Evolutionary conservation across 2,329 filamentous ascomycete species (phyloP).

Genomic region (Trichoderma guizhouense): DNA sequence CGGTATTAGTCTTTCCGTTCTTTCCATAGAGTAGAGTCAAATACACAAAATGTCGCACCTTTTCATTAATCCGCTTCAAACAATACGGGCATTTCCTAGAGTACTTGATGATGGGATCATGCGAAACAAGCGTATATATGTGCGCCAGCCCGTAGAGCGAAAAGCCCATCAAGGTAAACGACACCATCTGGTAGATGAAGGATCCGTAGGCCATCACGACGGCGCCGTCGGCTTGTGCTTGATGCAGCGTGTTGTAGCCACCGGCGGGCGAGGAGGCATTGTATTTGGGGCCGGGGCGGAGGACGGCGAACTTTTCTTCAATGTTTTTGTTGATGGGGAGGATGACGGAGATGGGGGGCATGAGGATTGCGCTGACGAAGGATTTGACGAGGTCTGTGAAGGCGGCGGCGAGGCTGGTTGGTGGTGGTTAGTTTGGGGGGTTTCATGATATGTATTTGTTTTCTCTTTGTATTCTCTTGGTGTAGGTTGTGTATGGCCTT

Average conservation of each 20-base stretch:
- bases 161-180: constrained; percentile 63
- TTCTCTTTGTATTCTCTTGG: neutral
- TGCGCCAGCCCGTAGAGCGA: constrained; percentile 62
- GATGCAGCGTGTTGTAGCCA: constrained; percentile 69
- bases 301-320: constrained; percentile 69
- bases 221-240: constrained; percentile 68
- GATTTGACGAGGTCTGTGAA: constrained; percentile 71
- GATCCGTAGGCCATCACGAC: constrained; percentile 67
- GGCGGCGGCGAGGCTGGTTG: constrained; percentile 59
- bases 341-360: constrained; percentile 66
- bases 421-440: neutral
- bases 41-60: constrained; percentile 44
- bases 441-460: neutral
- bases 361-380: constrained; percentile 66
- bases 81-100: constrained; percentile 68
- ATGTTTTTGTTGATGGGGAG: constrained; percentile 68
- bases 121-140: constrained; percentile 57
- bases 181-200: constrained; percentile 62
- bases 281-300: constrained; percentile 56
- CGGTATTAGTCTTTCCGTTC: neutral
- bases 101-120: constrained; percentile 68
- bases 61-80: constrained; percentile 58
- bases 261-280: constrained; percentile 38
- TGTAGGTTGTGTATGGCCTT: neutral
- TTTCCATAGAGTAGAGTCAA: neutral